These are phyloP conservation scores for Cornus suecica DNA, from an alignment of 148 eudicot genomes.

Conservation along the genomic window DNA sequence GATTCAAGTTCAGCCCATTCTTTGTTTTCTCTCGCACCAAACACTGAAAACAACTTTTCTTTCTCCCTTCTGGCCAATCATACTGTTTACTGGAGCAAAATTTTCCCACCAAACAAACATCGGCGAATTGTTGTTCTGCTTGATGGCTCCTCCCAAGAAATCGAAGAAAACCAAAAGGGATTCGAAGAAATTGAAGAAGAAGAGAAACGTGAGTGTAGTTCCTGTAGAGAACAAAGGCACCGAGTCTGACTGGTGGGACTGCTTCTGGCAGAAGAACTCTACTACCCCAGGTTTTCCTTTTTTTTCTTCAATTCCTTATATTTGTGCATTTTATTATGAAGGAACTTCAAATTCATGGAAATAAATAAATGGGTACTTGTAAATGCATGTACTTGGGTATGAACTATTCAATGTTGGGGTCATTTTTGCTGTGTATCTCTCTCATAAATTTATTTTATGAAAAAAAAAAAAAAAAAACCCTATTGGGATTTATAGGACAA, in stretches of 20 bases:
- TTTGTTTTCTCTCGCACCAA: neutral
- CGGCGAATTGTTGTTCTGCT: neutral
- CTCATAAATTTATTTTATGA: too few species aligned
- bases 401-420: neutral
- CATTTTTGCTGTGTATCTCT: neutral
- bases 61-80: neutral
- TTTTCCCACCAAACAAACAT: neutral
- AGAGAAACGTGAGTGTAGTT: slow-evolving; percentile 36
- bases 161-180: slow-evolving; percentile 52
- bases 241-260: slow-evolving; percentile 96
- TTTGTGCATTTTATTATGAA: neutral
- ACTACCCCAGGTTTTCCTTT: slow-evolving; percentile 53
- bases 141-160: slow-evolving; percentile 52
- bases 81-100: neutral
- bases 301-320: neutral
- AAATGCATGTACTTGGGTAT: neutral
- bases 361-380: slow-evolving; percentile 9
- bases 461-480: too few species aligned
- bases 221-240: slow-evolving; percentile 54
- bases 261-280: slow-evolving; percentile 67
- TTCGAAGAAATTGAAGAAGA: slow-evolving; percentile 40
- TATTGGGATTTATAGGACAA: too few species aligned
- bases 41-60: neutral
- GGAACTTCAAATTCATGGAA: neutral
- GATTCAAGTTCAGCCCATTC: neutral